Evolutionary conservation across 2,329 filamentous ascomycete species (phyloP), one percentile per base, ranked within the genome.

Genomic region (Monosporascus sp.): DNA sequence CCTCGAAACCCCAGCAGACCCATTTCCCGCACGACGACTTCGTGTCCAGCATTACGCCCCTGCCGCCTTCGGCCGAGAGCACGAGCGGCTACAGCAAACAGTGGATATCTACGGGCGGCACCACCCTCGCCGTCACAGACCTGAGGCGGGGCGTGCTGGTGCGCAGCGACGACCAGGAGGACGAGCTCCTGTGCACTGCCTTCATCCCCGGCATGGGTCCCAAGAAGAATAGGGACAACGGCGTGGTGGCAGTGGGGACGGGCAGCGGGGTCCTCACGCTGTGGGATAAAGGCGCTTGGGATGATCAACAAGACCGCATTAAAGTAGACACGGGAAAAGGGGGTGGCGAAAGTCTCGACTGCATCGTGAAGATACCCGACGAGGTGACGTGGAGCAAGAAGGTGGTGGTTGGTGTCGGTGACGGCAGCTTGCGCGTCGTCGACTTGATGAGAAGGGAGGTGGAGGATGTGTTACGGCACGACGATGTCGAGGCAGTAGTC

Each of bases 241-340:
- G 90, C 5, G 79, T 94, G 3, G 70, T 94, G 3, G 89, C 91
- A 0, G 87, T 89, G 37, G 90, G 89, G 22, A 84, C 80, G 25
- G 86, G 83, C 18, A 87, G 83, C 43, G 94, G 94, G 3, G 84
- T 97, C 1, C 69, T 97, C 57, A 97, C 92, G 5, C 74, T 97
- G 6, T 99, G 94, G 92, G 93, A 99, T 70, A 88, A 87, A 60
- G 93, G 93, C 1, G 84, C 89, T 1, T 97, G 94, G 93, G 92
- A 96, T 65, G 93, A 97, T 68, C 90, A 96, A 68, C 89, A 95
- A 61, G 91, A 96, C 72, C 82, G 91, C 50, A 88, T 97, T 63
- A 83, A 88, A 48, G 83, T 97, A 8, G 85, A 90, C 59, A 72
- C 76, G 9, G 80, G 77, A 18, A 78, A 72, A 60, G 72, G 70